Conservation (phyloP, 345 rosid genomes). For the Sapria himalayana region DNA sequence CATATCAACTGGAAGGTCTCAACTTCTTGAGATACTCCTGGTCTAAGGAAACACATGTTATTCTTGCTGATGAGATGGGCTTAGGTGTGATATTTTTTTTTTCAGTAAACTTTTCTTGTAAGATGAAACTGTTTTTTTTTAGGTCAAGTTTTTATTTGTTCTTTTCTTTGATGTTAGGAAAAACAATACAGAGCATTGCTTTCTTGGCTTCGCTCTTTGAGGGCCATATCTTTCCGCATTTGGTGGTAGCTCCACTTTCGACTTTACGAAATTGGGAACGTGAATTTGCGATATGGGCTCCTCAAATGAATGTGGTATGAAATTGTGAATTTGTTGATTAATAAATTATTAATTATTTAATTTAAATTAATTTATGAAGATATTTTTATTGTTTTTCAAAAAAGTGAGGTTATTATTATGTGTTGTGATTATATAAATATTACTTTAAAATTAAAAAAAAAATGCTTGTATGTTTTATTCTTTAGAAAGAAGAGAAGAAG, state of each 20-base stretch:
- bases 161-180: constrained; percentile 33
- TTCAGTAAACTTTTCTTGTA: constrained; percentile 3
- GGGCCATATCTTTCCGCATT: constrained; percentile 43
- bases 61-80: constrained; percentile 99
- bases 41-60: constrained; percentile 92
- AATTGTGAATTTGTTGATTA: constrained; percentile 3
- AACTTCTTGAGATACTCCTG: constrained; percentile 90
- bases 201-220: constrained; percentile 80
- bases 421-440: no score
- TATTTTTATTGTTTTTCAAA: no score
- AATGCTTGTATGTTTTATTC: no score
- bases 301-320: constrained; percentile 96
- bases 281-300: constrained; percentile 97
- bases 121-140: neutral
- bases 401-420: no score
- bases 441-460: no score
- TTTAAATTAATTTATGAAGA: no score
- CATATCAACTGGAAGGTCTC: constrained; percentile 94
- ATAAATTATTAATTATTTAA: no score
- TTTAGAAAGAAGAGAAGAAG: no score
- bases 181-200: constrained; percentile 98
- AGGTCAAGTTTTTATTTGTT: constrained; percentile 1
- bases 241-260: constrained; percentile 99
- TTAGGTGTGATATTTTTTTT: constrained; percentile 36
- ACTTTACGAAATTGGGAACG: constrained; percentile 97